These are phyloP conservation scores for Pterocarpus macrocarpus DNA, from an alignment of 306 rosid genomes.

Conservation along the genomic window DNA sequence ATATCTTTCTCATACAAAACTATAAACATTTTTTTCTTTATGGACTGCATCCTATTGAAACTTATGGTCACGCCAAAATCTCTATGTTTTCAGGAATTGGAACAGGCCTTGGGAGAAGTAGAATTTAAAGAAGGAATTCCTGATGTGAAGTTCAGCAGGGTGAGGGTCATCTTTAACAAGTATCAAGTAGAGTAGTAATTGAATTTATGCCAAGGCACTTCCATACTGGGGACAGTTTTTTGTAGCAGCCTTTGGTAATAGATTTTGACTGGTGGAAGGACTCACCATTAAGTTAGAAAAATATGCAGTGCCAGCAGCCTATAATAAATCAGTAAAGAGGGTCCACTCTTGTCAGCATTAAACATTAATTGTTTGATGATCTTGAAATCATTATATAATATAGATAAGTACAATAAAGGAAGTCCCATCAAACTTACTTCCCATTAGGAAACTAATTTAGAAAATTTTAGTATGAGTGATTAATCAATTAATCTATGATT, in stretches of 20 bases:
- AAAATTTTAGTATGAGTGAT: not conserved
- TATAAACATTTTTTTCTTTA: constrained; percentile 1
- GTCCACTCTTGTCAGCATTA: not conserved
- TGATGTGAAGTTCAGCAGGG: constrained; percentile 96
- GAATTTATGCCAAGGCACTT: constrained; percentile 3
- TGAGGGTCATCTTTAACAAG: constrained; percentile 55
- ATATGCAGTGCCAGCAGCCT: constrained; percentile 5
- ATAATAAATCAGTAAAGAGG: constrained; percentile 4
- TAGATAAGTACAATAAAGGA: not conserved
- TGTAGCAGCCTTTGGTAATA: not conserved
- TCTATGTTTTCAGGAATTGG: constrained; percentile 81
- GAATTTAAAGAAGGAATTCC: constrained; percentile 91
- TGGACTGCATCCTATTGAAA: constrained; percentile 36
- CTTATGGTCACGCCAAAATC: constrained; percentile 18
- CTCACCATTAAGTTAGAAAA: not conserved
- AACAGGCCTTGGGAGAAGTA: constrained; percentile 88
- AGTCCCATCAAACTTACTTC: not conserved
- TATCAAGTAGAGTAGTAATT: constrained; percentile 20
- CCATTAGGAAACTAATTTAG: not conserved
- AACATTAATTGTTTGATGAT: not conserved
- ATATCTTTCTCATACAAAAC: constrained; percentile 14
- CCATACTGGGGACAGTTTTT: not conserved
- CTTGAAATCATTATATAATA: not conserved
- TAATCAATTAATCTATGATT: not conserved
- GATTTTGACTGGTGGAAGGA: not conserved